Conservation (phyloP, 257 asterid species). For the Cinchona pubescens region DNA sequence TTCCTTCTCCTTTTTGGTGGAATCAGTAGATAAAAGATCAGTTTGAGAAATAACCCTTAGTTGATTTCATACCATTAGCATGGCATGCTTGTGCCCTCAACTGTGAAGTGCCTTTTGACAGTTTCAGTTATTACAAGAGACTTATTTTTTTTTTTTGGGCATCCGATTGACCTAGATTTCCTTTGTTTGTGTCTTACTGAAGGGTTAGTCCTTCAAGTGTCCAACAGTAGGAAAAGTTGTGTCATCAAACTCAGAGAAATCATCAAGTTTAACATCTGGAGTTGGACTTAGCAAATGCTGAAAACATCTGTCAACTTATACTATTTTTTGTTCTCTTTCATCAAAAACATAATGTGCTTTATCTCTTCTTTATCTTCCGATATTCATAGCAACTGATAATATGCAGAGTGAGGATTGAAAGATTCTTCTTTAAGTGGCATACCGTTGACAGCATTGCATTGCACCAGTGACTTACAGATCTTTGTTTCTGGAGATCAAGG, state of each 20-base stretch:
- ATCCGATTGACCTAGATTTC: not conserved
- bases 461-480: conserved; percentile 42
- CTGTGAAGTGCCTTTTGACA: not conserved
- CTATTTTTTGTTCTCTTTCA: not conserved
- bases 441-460: conserved; percentile 67
- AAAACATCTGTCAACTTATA: not conserved
- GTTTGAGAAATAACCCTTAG: conserved; percentile 1
- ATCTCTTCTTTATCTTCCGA: conserved; percentile 1
- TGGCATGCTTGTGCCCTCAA: not conserved
- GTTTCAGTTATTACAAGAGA: not conserved
- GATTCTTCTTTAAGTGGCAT: conserved; percentile 68
- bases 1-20: not conserved
- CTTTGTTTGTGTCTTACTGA: not conserved
- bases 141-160: not conserved
- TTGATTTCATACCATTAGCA: not conserved
- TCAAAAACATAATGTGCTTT: not conserved
- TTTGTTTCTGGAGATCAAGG: conserved; percentile 88
- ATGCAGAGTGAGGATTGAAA: conserved; percentile 79
- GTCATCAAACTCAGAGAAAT: not conserved
- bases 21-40: not conserved
- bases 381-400: not conserved
- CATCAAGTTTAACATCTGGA: not conserved
- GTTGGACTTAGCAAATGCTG: not conserved
- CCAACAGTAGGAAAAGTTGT: not conserved
- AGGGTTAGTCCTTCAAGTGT: not conserved